Evolutionary conservation across 2,329 filamentous ascomycete genomes (phyloP), one percentile per base, ranked within the genome.

Genomic region (Xylaria sp.): DNA sequence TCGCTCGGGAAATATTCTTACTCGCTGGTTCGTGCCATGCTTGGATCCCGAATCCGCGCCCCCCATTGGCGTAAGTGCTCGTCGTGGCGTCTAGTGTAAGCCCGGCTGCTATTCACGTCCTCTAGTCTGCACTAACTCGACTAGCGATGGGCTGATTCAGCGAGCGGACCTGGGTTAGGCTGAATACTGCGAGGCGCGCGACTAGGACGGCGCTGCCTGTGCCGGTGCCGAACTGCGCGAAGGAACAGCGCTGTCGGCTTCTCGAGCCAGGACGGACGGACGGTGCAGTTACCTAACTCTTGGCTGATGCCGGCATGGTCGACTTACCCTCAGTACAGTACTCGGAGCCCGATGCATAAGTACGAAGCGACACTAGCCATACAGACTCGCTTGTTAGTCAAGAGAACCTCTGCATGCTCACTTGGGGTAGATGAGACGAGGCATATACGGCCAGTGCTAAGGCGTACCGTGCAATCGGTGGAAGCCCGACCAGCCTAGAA

Each of bases 1-100:
- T 54, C n/a, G 13, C 15, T 57, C 47, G 58, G 58, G 43, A 40
- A 57, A 58, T 57, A 55, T 43, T 44, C 19, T 17, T 8, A 51
- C 44, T 54, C 27, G 49, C 40, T 44, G n/a, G 43, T 25, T 23
- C 29, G 33, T 15, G 56, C 33, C 17, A 33, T 27, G 57, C 27
- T 48, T 17, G 17, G 35, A 49, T 57, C 35, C 43, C 15, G 33
- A 7, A 40, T 25, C 19, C 35, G 33, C 17, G n/a, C 38, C 21
- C 19, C 15, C 15, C 21, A 40, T 47, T 56, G 33, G 41, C 29
- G 13, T 31, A 27, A 15, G 1, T 21, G 4, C 6, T 19, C 1
- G 37, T 21, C 19, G 31, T 29, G 40, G 10, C 40, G 41, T 21
- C 19, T 46, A 27, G 21, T n/a, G n/a, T n/a, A n/a, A n/a, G 29